Evolutionary conservation across 352 stramenopile species (phyloP).

Genomic region (Albugo laibachii): DNA sequence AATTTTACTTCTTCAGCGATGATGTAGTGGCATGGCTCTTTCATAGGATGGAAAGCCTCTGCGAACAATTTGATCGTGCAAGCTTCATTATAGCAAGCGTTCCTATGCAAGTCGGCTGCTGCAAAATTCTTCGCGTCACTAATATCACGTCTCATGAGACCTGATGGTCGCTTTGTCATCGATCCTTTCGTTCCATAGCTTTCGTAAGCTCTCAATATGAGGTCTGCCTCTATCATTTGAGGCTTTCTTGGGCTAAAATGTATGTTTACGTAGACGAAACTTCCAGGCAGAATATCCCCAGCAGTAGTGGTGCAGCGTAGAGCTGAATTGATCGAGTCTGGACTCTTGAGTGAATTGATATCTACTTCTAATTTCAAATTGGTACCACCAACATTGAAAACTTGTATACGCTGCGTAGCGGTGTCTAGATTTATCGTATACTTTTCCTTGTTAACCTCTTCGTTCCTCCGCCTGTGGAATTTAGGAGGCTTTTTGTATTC

Average conservation of each 20-base stretch:
- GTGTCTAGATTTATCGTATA: not conserved
- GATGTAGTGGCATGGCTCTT: too few species aligned
- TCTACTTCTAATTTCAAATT: slow-evolving; percentile 45
- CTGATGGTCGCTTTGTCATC: too few species aligned
- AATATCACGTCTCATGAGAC: too few species aligned
- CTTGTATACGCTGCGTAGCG: slow-evolving; percentile 31
- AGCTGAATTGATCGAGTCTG: slow-evolving; percentile 31
- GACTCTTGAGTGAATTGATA: slow-evolving; percentile 27
- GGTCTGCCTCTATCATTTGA: slow-evolving; percentile 20
- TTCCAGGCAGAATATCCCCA: slow-evolving; percentile 37
- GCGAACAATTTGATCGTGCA: too few species aligned
- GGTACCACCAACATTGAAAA: slow-evolving; percentile 58
- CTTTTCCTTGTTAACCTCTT: not conserved
- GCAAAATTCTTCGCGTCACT: too few species aligned
- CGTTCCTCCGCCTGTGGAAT: not conserved
- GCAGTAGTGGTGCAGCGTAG: slow-evolving; percentile 25
- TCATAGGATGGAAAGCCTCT: too few species aligned
- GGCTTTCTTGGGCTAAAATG: slow-evolving; percentile 59
- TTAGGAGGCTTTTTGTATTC: slow-evolving; percentile 15
- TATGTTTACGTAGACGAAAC: slow-evolving; percentile 41
- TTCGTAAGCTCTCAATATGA: slow-evolving; percentile 46
- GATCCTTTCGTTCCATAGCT: not conserved
- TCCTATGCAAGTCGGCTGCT: too few species aligned
- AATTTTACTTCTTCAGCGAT: too few species aligned
- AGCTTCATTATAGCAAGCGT: too few species aligned